Evolutionary conservation across 2,329 filamentous ascomycete species (phyloP).

Genomic region (Microdochium paspali): DNA sequence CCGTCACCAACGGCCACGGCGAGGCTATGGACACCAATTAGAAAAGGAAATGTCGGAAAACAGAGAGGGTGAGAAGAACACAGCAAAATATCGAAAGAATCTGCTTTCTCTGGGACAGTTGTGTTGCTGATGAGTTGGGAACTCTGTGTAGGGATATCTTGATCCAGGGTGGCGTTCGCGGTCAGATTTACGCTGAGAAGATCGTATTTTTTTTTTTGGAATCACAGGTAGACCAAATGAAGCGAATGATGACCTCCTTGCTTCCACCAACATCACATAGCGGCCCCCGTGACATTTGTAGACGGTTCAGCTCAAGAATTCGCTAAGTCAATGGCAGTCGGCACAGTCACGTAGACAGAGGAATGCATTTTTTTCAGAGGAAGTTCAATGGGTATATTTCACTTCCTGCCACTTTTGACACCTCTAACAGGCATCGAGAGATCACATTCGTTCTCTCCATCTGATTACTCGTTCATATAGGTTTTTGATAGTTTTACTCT

Average conservation of each 20-base stretch:
- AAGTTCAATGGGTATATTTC: slow-evolving; percentile 1
- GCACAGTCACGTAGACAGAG: neutral
- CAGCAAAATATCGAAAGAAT: neutral
- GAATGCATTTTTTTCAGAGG: neutral
- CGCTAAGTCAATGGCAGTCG: too few species aligned
- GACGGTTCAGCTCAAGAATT: too few species aligned
- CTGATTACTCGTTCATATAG: neutral
- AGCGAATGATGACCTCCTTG: neutral
- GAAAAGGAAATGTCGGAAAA: neutral
- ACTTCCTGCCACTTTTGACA: neutral
- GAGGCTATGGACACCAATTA: slow-evolving; percentile 24
- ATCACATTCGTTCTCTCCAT: neutral
- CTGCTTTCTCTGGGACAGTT: neutral
- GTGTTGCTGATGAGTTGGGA: neutral
- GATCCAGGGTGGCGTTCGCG: neutral
- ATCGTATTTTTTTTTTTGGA: neutral
- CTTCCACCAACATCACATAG: neutral
- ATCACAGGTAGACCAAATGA: neutral
- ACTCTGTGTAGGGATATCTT: neutral
- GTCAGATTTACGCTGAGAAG: neutral
- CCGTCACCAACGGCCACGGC: slow-evolving; percentile 38
- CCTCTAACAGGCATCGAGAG: neutral
- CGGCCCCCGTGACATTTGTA: too few species aligned
- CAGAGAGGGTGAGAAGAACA: neutral
- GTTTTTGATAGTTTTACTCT: neutral